Evolutionary conservation across 495 filamentous ascomycete species (phyloP).

Genomic region (Chaetomium cochliodes): DNA sequence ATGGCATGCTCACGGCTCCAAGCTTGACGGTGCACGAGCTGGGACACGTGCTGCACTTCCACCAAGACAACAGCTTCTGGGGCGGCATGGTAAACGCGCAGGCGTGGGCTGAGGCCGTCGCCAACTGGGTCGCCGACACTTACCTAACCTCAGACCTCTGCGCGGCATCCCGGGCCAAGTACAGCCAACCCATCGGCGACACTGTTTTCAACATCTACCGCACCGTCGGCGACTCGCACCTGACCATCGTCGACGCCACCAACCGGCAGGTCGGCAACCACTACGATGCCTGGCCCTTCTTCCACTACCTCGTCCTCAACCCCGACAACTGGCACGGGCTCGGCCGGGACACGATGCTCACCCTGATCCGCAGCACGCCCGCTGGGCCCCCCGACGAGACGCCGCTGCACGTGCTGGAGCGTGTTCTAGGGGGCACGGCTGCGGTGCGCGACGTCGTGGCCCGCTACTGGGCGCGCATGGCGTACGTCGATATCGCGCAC

Average conservation of each 20-base stretch:
- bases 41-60: not conserved
- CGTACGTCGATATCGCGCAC: not conserved
- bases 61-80: not conserved
- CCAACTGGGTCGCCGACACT: not conserved
- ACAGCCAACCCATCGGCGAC: too few relatives aligned
- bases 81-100: not conserved
- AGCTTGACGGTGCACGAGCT: not conserved
- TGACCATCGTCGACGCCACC: not conserved
- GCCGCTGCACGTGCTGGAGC: too few relatives aligned
- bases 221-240: not conserved
- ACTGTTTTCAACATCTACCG: not conserved
- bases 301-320: not conserved
- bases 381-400: too few relatives aligned
- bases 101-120: not conserved
- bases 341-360: too few relatives aligned
- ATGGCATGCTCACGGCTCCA: too few relatives aligned
- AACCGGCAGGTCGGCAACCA: not conserved
- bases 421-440: not conserved
- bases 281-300: not conserved
- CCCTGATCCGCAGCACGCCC: too few relatives aligned
- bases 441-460: not conserved
- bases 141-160: too few relatives aligned
- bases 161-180: too few relatives aligned
- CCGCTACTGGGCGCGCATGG: not conserved
- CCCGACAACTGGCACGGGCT: too few relatives aligned